Base-by-base conservation (phyloP, 2,329 filamentous ascomycete genomes). In the Didymella sp. region DNA sequence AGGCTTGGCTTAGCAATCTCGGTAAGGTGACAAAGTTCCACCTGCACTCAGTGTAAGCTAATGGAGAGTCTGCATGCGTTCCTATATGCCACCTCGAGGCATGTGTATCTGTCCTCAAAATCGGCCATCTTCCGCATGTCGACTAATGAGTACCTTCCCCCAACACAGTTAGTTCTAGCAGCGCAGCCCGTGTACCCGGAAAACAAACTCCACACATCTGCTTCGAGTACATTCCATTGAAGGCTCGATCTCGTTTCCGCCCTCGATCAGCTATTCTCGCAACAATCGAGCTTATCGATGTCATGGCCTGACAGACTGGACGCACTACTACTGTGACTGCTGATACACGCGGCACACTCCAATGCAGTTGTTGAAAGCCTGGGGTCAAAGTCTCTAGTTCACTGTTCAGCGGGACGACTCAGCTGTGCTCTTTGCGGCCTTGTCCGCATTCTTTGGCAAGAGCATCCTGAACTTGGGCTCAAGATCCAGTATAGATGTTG, bases 341-440 rank as follows among this genome's bases (percentile, higher is more conserved):
- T 49, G 51, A 50, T n/a, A 17, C 52, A 56, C 40, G 46, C 50
- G 46, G 51, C 9, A 21, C 17, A 28, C 13, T 7, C 5, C 30
- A 40, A 15, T 42, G 12, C 25, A 37, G 12, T 6, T 9, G 3
- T 41, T 13, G 22, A 41, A 13, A 41, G 38, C 22, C 5, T 22
- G 13, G 11, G 9, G 13, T 41, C 6, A 25, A 22, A 6, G n/a
- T n/a, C n/a, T n/a, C n/a, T n/a, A n/a, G n/a, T 22, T 24, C 37
- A 40, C 37, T 40, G 21, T 24, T 41, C 6, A 13, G 11, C 2
- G 9, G 13, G 4, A 1, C 33, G 4, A 13, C 15, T 17, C 38
- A 25, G 38, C 21, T 41, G 13, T 13, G 19, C 38, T n/a, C 13
- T n/a, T 12, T 25, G 21, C 6, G 22, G 25, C 8, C 13, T n/a